These are phyloP conservation scores for Dendrobium chrysotoxum DNA, from an alignment of 106 monocot genomes.

Conservation along the genomic window DNA sequence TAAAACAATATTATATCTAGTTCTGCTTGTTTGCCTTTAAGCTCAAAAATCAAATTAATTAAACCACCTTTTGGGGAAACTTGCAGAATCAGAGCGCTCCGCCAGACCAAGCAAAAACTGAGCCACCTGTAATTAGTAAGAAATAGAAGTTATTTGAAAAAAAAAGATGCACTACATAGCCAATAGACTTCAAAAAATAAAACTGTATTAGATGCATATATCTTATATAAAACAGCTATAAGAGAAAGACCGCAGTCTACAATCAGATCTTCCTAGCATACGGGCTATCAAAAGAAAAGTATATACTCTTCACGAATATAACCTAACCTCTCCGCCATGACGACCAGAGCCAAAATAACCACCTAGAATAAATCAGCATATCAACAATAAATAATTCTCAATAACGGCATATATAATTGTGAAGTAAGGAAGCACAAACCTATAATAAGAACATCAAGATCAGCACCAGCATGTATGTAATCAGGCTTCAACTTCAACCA, in stretches of 20 bases:
- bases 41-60: conserved; percentile 9
- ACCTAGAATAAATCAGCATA: conserved; percentile 38
- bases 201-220: not conserved
- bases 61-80: conserved; percentile 65
- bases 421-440: conserved; percentile 27
- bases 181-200: not conserved
- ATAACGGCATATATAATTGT: not conserved
- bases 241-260: not conserved
- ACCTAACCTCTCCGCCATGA: conserved; percentile 80
- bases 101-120: conserved; percentile 94
- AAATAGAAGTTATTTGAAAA: not conserved
- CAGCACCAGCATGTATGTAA: conserved; percentile 92
- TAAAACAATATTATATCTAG: not conserved
- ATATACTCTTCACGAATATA: not conserved
- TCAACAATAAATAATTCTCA: not conserved
- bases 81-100: conserved; percentile 39
- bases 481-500: conserved; percentile 99
- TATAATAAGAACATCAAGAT: conserved; percentile 96
- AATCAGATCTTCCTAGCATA: not conserved
- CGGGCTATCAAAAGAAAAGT: not conserved
- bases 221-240: not conserved
- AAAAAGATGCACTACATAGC: not conserved
- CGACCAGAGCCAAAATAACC: conserved; percentile 98
- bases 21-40: not conserved
- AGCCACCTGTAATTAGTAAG: conserved; percentile 58